Conservation (phyloP, 148 eudicot species). For the Linanthus parryae region DNA sequence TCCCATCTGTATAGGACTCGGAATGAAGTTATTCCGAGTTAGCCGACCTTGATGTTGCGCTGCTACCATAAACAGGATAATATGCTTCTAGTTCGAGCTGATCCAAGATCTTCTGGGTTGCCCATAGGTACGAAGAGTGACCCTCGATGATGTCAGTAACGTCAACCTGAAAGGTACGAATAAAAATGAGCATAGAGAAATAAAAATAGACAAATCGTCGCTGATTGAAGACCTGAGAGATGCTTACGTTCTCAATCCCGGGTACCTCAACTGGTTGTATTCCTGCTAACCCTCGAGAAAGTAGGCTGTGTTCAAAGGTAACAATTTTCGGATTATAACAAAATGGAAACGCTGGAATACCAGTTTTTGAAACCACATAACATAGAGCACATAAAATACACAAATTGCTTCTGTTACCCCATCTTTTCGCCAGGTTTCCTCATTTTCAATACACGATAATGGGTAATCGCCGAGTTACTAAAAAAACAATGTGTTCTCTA, state of each 20-base stretch:
- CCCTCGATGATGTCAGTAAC: constrained; percentile 75
- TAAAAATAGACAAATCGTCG: background rate
- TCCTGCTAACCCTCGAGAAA: constrained; percentile 93
- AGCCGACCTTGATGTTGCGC: too few relatives aligned
- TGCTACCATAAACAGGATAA: constrained; percentile 53
- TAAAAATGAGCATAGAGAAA: background rate
- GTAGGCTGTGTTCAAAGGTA: constrained; percentile 56
- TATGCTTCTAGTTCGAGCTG: constrained; percentile 76
- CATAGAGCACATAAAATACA: too few relatives aligned
- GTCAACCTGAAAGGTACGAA: constrained; percentile 50
- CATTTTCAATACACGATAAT: too few relatives aligned
- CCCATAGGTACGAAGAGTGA: constrained; percentile 90
- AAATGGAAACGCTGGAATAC: too few relatives aligned
- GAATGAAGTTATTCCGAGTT: too few relatives aligned
- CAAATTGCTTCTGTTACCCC: too few relatives aligned
- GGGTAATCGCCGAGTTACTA: too few relatives aligned
- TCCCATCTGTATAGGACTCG: too few relatives aligned
- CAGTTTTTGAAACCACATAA: background rate
- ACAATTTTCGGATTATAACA: background rate
- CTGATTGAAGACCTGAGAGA: constrained; percentile 1
- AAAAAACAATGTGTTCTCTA: too few relatives aligned
- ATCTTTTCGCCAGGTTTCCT: too few relatives aligned
- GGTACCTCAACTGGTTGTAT: constrained; percentile 75
- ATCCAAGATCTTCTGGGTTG: constrained; percentile 65
- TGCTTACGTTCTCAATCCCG: constrained; percentile 85